Percentiles rank a stretch among this genome's conserved stretches.
phyloP scores from a whole-genome alignment of 225 moss, liverwort and hornwort genomes.

The Anthoceros angustus region DNA sequence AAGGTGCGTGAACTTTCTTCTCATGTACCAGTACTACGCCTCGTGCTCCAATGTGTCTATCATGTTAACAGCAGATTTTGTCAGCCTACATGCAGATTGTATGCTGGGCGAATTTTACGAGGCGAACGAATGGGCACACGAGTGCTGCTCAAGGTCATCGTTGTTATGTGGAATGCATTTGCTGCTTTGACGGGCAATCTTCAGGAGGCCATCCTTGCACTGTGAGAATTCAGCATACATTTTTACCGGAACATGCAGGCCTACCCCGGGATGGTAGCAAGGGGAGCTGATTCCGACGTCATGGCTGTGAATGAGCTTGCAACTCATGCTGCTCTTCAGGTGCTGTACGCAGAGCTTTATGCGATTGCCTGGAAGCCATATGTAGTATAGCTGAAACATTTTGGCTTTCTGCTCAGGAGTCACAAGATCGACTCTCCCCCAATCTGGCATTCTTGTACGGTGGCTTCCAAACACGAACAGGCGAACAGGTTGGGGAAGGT shows the following conservation, averaged over 20 bases:
- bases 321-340: conserved; percentile 66
- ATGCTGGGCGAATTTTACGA: conserved; percentile 63
- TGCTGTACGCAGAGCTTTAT: conserved; percentile 6
- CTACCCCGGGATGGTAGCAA: conserved; percentile 55
- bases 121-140: conserved; percentile 83
- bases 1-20: conserved; percentile 36
- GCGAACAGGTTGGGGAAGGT: conserved; percentile 49
- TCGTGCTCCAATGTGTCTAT: background rate
- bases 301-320: conserved; percentile 92
- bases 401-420: conserved; percentile 33
- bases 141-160: conserved; percentile 55
- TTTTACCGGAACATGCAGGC: conserved; percentile 32
- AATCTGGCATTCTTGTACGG: conserved; percentile 56
- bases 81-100: conserved; percentile 71
- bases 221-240: background rate
- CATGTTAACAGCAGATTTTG: conserved; percentile 32
- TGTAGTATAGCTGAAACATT: background rate
- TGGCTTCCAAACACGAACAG: conserved; percentile 80
- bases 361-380: background rate
- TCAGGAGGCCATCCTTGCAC: background rate
- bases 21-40: background rate
- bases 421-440: conserved; percentile 21
- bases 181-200: background rate
- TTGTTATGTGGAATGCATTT: background rate
- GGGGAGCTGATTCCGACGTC: conserved; percentile 72